phyloP scores from a whole-genome alignment of 2,329 filamentous ascomycete species.

The Dactylellina leptospora region DNA sequence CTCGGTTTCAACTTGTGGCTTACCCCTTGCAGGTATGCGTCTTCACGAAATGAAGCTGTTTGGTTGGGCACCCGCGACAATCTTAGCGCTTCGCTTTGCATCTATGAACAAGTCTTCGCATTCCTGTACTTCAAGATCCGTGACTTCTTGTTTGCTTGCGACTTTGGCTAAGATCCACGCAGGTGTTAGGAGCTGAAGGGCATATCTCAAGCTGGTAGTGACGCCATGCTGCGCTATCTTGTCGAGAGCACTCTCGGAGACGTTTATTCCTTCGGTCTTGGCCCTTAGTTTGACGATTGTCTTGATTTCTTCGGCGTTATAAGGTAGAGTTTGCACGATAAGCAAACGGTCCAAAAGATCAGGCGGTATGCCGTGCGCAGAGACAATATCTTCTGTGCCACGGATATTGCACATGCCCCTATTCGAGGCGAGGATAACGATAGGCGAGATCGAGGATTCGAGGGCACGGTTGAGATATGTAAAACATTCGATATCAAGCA shows the following conservation, averaged over 20 bases:
- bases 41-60: conserved; percentile 51
- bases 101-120: conserved; percentile 87
- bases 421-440: conserved; percentile 97
- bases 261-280: conserved; percentile 79
- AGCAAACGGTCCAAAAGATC: conserved; percentile 93
- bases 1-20: conserved; percentile 3
- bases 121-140: conserved; percentile 73
- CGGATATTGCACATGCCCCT: conserved; percentile 92
- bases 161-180: conserved; percentile 66
- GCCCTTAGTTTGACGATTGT: conserved; percentile 87
- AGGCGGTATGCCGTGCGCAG: conserved; percentile 90
- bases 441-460: conserved; percentile 91
- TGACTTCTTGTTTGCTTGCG: conserved; percentile 73
- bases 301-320: conserved; percentile 87
- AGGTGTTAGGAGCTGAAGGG: conserved; percentile 87
- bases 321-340: conserved; percentile 93
- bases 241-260: conserved; percentile 83
- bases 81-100: conserved; percentile 76
- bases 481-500: conserved; percentile 99
- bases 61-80: conserved; percentile 68
- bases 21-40: conserved; percentile 9
- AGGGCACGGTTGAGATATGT: conserved; percentile 98
- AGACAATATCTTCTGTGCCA: conserved; percentile 80
- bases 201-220: conserved; percentile 89
- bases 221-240: conserved; percentile 88